Conservation (phyloP, 495 filamentous ascomycete species). For the Talaromyces stipitatus region DNA sequence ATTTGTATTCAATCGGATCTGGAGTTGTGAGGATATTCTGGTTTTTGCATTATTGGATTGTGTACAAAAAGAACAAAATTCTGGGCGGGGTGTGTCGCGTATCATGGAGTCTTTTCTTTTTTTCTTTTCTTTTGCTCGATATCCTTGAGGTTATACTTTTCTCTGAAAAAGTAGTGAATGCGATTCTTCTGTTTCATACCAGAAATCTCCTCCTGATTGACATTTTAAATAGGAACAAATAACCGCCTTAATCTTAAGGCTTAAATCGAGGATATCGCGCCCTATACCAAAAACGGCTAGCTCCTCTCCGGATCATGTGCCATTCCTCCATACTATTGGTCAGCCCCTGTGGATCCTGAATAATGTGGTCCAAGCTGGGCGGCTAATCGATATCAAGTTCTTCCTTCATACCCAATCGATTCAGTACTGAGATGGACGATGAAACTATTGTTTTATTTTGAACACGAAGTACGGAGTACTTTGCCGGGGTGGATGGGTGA, state of each 20-base stretch:
- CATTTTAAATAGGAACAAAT: neutral
- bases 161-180: neutral
- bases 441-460: no score
- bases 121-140: neutral
- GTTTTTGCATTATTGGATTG: conserved; percentile 3
- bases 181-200: neutral
- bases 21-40: neutral
- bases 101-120: neutral
- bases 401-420: no score
- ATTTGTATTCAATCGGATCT: neutral
- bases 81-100: neutral
- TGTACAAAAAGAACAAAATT: conserved; percentile 19
- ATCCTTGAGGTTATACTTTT: neutral
- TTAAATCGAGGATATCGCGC: neutral
- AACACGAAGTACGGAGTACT: no score
- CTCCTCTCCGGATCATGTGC: neutral
- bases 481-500: no score
- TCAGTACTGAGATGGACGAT: no score
- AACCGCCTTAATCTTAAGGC: neutral
- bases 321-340: no score
- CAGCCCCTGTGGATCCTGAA: no score
- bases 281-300: neutral
- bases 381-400: neutral
- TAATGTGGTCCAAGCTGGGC: no score
- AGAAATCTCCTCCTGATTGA: neutral